phyloP scores from a whole-genome alignment of 352 stramenopile species.

The Phytophthora citrophthora region DNA sequence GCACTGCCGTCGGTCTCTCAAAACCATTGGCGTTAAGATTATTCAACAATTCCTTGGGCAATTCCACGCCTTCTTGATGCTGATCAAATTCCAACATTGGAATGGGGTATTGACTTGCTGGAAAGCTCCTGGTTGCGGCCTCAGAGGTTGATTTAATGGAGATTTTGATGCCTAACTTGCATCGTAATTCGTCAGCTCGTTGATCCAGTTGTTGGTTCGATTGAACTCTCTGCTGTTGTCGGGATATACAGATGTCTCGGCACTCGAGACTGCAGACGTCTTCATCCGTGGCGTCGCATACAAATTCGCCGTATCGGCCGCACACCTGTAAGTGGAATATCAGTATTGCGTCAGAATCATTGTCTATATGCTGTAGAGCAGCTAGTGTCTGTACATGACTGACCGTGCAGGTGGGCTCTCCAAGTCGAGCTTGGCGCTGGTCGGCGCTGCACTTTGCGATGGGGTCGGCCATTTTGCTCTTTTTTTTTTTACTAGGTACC shows the following conservation, averaged over 20 bases:
- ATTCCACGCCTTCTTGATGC: slow-evolving; percentile 21
- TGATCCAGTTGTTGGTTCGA: slow-evolving; percentile 2
- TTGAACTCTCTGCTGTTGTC: slow-evolving; percentile 9
- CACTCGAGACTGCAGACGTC: slow-evolving; percentile 88
- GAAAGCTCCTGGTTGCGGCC: background rate
- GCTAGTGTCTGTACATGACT: background rate
- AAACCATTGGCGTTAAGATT: slow-evolving; percentile 51
- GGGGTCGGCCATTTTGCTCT: slow-evolving; percentile 9
- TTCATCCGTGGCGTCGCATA: slow-evolving; percentile 83
- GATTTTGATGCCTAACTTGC: slow-evolving; percentile 42
- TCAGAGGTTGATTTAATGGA: slow-evolving; percentile 1
- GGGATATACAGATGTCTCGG: slow-evolving; percentile 49
- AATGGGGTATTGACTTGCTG: background rate
- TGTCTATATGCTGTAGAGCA: background rate
- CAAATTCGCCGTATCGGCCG: slow-evolving; percentile 75
- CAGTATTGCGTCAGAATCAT: background rate
- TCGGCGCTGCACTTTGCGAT: slow-evolving; percentile 35
- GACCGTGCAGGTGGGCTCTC: slow-evolving; percentile 59
- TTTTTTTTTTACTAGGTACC: background rate
- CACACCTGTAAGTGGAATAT: slow-evolving; percentile 51
- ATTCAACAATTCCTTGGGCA: slow-evolving; percentile 37
- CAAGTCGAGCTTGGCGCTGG: slow-evolving; percentile 40
- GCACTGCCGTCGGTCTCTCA: slow-evolving; percentile 63
- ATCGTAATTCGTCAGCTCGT: slow-evolving; percentile 27
- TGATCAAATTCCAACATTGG: slow-evolving; percentile 38